Evolutionary conservation across 2,329 filamentous ascomycete genomes (phyloP), one percentile per base, ranked within the genome.

Genomic region (Paraphaeosphaeria sporulosa): DNA sequence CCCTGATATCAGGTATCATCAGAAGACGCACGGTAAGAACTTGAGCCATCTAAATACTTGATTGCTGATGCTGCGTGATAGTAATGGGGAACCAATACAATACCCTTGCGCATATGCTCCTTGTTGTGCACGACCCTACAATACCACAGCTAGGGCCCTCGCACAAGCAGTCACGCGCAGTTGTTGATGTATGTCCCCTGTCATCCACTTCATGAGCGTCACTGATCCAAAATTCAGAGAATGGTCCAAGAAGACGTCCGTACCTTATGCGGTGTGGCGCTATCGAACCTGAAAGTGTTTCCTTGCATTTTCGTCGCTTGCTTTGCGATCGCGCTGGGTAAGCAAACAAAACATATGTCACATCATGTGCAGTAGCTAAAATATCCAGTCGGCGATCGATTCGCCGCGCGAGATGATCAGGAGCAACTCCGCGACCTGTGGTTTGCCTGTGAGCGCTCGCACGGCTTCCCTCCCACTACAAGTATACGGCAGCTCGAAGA

Each of bases 111-210:
- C 76, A 76, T 44, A 69, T 76, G 57, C 59, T 78, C 8, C 60
- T 78, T 8, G 70, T 76, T 10, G 74, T 77, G 1, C 74, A 78
- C 46, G 71, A 78, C 51, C 76, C 76, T 8, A 72, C 70, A 0
- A 74, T 76, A n/a, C 75, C 75, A 10, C 74, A 77, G 56, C 64
- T 77, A 21, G 74, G 75, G 1, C 74, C 74, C 8, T 69, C 71
- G 40, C 71, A 74, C 34, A 76, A 70, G 48, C 70, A 74, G 48
- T 72, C 72, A 19, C 70, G 72, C 10, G 66, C 64, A 7, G 61
- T 69, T 8, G 69, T 78, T 5, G 74, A 78, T 40, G 70, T 70
- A 53, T 46, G 69, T 51, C 10, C 25, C 6, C 25, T 27, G 17
- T 13, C 15, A 15, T 17, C 2, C 15, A 19, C 12, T 27, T 27